Percentiles rank a stretch among this genome's conserved stretches.
Evolutionary conservation across 305 asterid genomes (phyloP).

Genomic region (Rubia tinctorum): DNA sequence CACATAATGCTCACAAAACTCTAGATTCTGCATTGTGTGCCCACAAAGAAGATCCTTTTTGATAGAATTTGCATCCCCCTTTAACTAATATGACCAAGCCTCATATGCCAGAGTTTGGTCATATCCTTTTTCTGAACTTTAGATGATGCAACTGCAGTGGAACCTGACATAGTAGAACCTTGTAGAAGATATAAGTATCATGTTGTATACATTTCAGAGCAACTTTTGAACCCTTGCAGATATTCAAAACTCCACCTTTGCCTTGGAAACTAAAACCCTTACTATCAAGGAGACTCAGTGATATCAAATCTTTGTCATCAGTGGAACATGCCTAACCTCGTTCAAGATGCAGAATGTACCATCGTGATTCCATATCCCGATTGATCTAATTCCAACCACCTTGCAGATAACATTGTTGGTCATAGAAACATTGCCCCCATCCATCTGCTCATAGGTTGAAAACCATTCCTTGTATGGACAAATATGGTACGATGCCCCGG

Average conservation of each 20-base stretch:
- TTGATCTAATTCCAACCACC: neutral
- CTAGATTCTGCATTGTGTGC: too few species aligned
- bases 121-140: neutral
- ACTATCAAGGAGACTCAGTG: too few species aligned
- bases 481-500: neutral
- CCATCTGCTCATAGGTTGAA: neutral
- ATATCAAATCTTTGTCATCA: too few species aligned
- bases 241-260: too few species aligned
- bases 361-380: neutral
- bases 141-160: neutral
- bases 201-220: neutral
- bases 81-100: neutral
- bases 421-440: neutral
- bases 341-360: too few species aligned
- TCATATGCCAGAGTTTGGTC: neutral
- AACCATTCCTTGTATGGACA: neutral
- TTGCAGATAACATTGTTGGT: neutral
- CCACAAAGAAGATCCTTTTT: neutral
- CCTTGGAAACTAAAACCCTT: too few species aligned
- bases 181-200: neutral
- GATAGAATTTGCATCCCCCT: neutral
- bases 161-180: neutral
- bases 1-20: neutral
- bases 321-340: too few species aligned
- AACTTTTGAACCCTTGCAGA: neutral